Conservation (phyloP, 1,284 basidiomycete species). For the Garcileccinum viscosum region DNA sequence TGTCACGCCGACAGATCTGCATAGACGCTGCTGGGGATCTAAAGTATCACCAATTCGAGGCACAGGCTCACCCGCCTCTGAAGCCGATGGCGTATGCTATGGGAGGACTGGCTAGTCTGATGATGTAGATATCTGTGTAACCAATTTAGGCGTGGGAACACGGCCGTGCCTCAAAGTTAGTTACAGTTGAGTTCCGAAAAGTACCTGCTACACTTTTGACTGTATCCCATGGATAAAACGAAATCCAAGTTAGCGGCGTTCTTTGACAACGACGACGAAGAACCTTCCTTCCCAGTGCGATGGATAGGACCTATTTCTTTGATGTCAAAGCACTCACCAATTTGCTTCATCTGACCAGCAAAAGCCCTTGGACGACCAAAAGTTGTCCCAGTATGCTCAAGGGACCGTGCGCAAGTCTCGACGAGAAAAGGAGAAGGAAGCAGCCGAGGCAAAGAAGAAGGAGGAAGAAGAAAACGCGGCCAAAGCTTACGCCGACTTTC, state of each 20-base stretch:
- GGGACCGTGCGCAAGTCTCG: constrained; percentile 78
- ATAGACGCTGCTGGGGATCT: constrained; percentile 82
- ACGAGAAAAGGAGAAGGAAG: constrained; percentile 87
- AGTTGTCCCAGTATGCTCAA: constrained; percentile 76
- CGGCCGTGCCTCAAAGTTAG: neutral
- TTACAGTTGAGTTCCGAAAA: neutral
- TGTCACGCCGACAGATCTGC: constrained; percentile 61
- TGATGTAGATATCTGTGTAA: constrained; percentile 56
- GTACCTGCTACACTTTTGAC: constrained; percentile 2
- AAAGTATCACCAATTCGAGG: constrained; percentile 84
- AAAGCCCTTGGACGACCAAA: constrained; percentile 79
- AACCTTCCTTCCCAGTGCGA: constrained; percentile 85
- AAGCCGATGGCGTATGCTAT: constrained; percentile 91
- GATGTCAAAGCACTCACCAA: constrained; percentile 60
- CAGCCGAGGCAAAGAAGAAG: constrained; percentile 83
- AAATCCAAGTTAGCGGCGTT: constrained; percentile 78
- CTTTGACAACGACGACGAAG: constrained; percentile 83
- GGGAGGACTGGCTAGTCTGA: constrained; percentile 66
- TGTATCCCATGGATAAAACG: constrained; percentile 70
- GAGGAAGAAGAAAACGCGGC: constrained; percentile 83
- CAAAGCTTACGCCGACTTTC: constrained; percentile 84
- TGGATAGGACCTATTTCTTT: constrained; percentile 68
- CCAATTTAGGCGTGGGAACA: constrained; percentile 27
- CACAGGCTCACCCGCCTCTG: constrained; percentile 86
- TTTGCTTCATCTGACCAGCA: constrained; percentile 59